A percentile compares a stretch with the other conserved stretches of the same genome.
Conservation (phyloP, 331 rosid genomes). For the Malus hybrid region DNA sequence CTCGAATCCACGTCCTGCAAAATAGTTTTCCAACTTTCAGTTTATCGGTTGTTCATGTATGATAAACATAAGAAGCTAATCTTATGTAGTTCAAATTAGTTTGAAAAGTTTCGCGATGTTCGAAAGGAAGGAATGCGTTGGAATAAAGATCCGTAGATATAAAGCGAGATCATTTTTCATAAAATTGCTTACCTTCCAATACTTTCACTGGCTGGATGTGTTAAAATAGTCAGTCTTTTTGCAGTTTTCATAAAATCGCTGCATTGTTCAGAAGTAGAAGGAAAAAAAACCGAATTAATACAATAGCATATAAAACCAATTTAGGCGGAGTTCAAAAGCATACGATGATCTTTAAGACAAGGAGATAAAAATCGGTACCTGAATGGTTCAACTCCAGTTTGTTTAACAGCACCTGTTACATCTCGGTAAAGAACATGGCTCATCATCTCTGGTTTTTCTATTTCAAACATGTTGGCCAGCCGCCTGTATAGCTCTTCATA, state of each 20-base stretch:
- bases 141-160: background rate
- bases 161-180: background rate
- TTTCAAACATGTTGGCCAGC: slow-evolving; percentile 80
- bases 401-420: slow-evolving; percentile 60
- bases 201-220: slow-evolving; percentile 43
- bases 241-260: slow-evolving; percentile 84
- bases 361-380: slow-evolving; percentile 33
- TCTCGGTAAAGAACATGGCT: slow-evolving; percentile 75
- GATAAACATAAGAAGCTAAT: background rate
- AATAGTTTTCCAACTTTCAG: background rate
- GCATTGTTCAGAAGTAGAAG: slow-evolving; percentile 19
- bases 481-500: slow-evolving; percentile 71
- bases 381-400: slow-evolving; percentile 86
- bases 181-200: slow-evolving; percentile 38
- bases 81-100: background rate
- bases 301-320: background rate
- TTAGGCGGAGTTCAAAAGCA: background rate
- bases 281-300: background rate
- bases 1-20: slow-evolving; percentile 57
- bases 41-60: background rate
- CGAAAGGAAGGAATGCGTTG: background rate
- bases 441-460: slow-evolving; percentile 60
- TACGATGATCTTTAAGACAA: background rate
- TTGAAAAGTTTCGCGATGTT: background rate
- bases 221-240: slow-evolving; percentile 65